Conservation (phyloP, 495 filamentous ascomycete genomes). For the Oleoguttula mirabilis region DNA sequence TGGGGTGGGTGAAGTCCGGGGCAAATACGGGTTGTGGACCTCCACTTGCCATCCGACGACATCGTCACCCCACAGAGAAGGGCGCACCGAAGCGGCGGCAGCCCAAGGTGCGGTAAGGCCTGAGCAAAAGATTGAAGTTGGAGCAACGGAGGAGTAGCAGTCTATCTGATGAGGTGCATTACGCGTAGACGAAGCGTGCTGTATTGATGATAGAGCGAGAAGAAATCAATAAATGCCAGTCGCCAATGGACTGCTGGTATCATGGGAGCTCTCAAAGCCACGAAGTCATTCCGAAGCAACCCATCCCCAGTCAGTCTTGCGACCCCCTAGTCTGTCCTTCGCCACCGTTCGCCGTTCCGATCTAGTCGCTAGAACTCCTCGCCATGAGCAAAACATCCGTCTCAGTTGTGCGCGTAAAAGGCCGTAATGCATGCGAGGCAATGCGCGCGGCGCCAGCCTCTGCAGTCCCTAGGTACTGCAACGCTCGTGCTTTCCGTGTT, state of each 20-base stretch:
- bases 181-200: too few relatives aligned
- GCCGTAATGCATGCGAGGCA: too few relatives aligned
- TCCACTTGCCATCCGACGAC: too few relatives aligned
- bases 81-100: too few relatives aligned
- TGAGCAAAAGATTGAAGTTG: too few relatives aligned
- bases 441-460: too few relatives aligned
- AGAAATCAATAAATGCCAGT: background rate
- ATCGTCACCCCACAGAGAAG: too few relatives aligned
- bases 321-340: background rate
- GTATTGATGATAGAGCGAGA: background rate
- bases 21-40: too few relatives aligned
- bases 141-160: too few relatives aligned
- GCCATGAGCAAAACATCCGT: slow-evolving; percentile 1
- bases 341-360: slow-evolving; percentile 1
- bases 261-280: background rate
- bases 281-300: background rate
- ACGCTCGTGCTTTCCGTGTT: background rate
- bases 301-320: background rate
- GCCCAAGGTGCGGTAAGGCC: too few relatives aligned
- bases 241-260: background rate
- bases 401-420: background rate
- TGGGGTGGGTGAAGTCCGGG: too few relatives aligned
- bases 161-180: too few relatives aligned
- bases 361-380: slow-evolving; percentile 3
- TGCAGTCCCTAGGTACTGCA: background rate